A percentile compares a stretch with the other conserved stretches of the same genome.
These are phyloP conservation scores for Pseudogymnoascus destructans DNA, from an alignment of 2,329 filamentous ascomycete genomes.

Conservation along the genomic window DNA sequence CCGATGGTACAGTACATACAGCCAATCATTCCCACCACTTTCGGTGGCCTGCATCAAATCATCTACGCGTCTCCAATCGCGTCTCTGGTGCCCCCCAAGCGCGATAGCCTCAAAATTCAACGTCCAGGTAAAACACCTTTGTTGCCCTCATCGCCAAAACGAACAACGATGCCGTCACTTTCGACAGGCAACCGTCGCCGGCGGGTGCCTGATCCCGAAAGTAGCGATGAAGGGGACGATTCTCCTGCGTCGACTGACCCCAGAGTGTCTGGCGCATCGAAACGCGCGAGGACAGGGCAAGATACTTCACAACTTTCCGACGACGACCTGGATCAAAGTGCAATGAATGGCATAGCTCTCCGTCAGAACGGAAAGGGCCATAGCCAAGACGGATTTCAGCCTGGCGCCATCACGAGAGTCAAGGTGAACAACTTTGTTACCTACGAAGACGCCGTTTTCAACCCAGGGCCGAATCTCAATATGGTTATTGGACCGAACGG, in stretches of 20 bases:
- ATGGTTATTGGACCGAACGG: conserved; percentile 99
- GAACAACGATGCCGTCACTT: conserved; percentile 6
- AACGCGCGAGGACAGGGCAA: not conserved
- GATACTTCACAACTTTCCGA: not conserved
- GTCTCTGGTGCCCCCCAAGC: not conserved
- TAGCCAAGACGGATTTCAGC: conserved; percentile 26
- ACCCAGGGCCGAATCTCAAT: conserved; percentile 82
- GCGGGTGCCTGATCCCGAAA: not conserved
- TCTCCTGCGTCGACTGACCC: not conserved
- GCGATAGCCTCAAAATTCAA: conserved; percentile 3
- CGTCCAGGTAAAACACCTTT: not conserved
- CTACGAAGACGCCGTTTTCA: conserved; percentile 83
- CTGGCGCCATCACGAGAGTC: conserved; percentile 81
- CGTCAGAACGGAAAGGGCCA: not conserved
- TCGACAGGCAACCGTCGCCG: not conserved
- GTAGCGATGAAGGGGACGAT: not conserved
- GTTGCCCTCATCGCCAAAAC: not conserved
- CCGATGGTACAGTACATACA: not conserved
- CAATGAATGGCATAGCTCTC: not conserved
- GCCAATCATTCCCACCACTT: conserved; percentile 5
- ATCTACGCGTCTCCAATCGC: not conserved
- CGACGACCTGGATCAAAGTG: not conserved
- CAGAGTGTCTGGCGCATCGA: not conserved
- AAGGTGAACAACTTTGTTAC: conserved; percentile 85
- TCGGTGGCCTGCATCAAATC: not conserved